Base-by-base conservation (phyloP, 2,329 filamentous ascomycete genomes). In the Fusarium bactridioides region DNA sequence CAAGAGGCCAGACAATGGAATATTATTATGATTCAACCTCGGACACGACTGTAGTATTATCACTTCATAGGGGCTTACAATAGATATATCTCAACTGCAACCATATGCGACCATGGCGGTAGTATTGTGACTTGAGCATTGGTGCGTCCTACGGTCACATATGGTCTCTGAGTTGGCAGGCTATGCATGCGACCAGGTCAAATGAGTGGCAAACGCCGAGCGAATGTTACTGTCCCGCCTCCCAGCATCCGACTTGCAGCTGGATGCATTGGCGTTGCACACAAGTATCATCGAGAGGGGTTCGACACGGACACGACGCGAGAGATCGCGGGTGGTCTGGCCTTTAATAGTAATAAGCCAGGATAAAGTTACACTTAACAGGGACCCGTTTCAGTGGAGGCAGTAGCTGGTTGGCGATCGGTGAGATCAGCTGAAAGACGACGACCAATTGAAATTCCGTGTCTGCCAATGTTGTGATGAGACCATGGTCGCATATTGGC, bases 221-320 rank as follows among this genome's bases (percentile, higher is more conserved):
- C 48, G 38, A 61, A 29, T 48, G 40, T 54, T 58, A 63, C 69
- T 50, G 47, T 50, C 21, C 45, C 43, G 23, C 43, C 43, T 47
- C 70, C 70, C 70, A 73, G 63, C 70, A 70, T 65, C 64, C 70
- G 33, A 45, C 59, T 40, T 72, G 70, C 67, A 73, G 43, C 29
- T 71, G n/a, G 61, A 43, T 67, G 60, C 69, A 72, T 72, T 21
- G 61, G 54, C 48, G 61, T 62, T 56, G 57, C 60, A 68, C 62
- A 50, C 50, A 48, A 47, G 62, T 64, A 55, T 41, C 59, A 67
- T 73, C 23, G 19, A 25, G 61, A 69, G 64, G 65, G 72, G 62
- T 68, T 43, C 62, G 53, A 71, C 69, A 73, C 72, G 69, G 65
- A 70, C 73, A 75, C 74, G 74, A 76, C 72, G 61, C 74, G 73